Evolutionary conservation across 163 green algal species (phyloP).

Genomic region (Volvox carteri): DNA sequence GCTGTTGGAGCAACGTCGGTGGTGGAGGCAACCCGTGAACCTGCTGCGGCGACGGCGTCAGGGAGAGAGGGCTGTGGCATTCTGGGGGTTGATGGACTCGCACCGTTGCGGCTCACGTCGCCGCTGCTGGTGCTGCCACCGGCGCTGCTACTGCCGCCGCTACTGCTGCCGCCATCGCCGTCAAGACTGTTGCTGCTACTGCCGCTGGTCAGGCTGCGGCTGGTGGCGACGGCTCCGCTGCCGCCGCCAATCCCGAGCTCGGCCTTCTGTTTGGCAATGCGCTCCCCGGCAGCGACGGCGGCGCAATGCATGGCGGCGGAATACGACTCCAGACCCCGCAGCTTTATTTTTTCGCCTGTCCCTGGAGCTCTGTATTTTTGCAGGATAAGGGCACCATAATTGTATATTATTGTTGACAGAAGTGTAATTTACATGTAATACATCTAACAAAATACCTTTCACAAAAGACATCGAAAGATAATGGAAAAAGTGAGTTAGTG

Average conservation of each 20-base stretch:
- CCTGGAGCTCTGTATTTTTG: constrained; percentile 24
- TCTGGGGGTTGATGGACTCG: background rate
- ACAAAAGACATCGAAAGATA: no score
- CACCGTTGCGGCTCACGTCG: background rate
- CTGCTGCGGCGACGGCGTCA: background rate
- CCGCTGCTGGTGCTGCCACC: background rate
- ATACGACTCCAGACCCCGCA: constrained; percentile 50
- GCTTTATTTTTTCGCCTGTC: constrained; percentile 52
- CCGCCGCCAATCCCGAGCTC: background rate
- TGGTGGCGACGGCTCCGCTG: no score
- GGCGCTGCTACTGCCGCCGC: background rate
- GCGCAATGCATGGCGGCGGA: constrained; percentile 54
- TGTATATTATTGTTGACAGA: no score
- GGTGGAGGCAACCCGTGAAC: background rate
- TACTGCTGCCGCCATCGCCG: background rate
- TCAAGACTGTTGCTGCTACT: background rate
- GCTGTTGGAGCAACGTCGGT: background rate
- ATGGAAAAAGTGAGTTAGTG: no score
- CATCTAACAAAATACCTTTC: no score
- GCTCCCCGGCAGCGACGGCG: constrained; percentile 44
- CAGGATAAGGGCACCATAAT: no score
- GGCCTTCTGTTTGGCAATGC: constrained; percentile 37
- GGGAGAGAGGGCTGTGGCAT: background rate
- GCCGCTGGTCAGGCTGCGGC: background rate
- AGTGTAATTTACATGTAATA: no score